Conservation (phyloP, 2,329 filamentous ascomycete genomes). For the Fusarium sacchari region DNA sequence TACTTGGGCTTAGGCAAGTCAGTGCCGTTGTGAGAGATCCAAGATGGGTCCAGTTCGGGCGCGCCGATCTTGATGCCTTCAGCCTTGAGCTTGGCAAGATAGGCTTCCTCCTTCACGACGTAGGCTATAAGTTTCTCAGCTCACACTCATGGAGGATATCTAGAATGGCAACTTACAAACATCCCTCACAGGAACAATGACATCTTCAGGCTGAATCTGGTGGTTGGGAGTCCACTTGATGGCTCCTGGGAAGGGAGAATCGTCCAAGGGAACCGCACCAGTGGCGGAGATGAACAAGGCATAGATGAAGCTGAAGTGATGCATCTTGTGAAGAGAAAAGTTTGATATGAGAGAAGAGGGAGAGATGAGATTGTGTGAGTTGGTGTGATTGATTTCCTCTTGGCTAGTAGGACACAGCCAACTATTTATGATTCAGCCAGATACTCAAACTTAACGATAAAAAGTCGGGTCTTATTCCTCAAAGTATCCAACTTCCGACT, state of each 20-base stretch:
- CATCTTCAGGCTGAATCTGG: background rate
- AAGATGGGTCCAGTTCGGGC: background rate
- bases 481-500: background rate
- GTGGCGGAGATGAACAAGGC: background rate
- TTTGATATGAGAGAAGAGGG: background rate
- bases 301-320: background rate
- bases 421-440: background rate
- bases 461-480: background rate
- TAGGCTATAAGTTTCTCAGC: background rate
- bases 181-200: background rate
- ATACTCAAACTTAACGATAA: background rate
- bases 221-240: background rate
- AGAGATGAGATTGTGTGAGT: background rate
- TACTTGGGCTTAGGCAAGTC: background rate
- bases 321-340: background rate
- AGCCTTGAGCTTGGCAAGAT: background rate
- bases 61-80: background rate
- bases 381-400: background rate
- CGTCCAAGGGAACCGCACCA: background rate
- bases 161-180: background rate
- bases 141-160: accelerated
- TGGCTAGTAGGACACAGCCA: background rate
- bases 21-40: background rate
- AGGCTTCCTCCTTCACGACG: background rate
- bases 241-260: background rate